Evolutionary conservation across 2,329 filamentous ascomycete genomes (phyloP), one percentile per base, ranked within the genome.

Genomic region (Emmonsiellopsis sp.): DNA sequence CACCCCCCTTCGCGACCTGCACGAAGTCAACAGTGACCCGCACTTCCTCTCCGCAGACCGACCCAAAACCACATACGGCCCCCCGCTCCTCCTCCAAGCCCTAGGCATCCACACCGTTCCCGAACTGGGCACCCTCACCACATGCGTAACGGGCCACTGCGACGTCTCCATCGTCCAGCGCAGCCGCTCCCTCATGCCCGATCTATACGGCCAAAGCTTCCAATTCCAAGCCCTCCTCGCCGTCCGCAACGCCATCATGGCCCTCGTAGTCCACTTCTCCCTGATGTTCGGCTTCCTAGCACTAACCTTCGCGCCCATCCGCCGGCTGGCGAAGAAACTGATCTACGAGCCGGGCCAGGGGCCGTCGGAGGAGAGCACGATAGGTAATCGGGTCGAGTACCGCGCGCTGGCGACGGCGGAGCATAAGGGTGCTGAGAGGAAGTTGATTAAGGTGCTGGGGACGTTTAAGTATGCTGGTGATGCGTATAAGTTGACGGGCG

Each of bases 91-190:
- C 2, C 67, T 52, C 13, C 35, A 20, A 30, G 56, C 78, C 7
- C 70, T 81, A 9, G 82, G 82, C 9, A 70, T 81, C 10, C 75
- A 76, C 51, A 69, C 70, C 13, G 72, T 82, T 34, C 74, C 74
- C 13, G 80, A 81, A 54, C 72, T 85, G 3, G 82, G 82, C n/a
- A 70, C 75, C 1, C 71, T 84, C 46, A 80, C 81, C 7, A 78
- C 75, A 40, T 79, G 76, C 9, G 65, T 79, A 1, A 74, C 77
- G 58, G 78, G 75, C 2, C 65, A 72, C 7, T 73, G 76, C 7
- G 82, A 85, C 57, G 69, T 73, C 38, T 75, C 78, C 34, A 78
- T 82, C 54, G 78, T 84, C 30, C 76, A 84, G 60, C 77, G 82
- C 53, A 80, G 76, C 44, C 83, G 81, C 72, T 79, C 78, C 8